These are phyloP conservation scores for Crithidia brevicula DNA, from an alignment of 208 protist species.

Conservation along the genomic window DNA sequence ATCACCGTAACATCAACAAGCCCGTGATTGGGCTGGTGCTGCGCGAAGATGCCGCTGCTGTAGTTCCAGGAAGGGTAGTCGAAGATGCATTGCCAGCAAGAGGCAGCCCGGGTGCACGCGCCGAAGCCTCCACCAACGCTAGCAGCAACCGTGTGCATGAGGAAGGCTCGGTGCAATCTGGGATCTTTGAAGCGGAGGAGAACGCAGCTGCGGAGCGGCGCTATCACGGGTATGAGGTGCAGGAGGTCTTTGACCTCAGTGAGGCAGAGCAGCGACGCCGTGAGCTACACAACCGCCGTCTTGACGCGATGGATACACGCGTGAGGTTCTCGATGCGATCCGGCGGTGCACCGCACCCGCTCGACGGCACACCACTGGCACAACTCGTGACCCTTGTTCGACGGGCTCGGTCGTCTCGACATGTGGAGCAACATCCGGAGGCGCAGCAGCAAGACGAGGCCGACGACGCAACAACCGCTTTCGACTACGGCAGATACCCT, in stretches of 20 bases:
- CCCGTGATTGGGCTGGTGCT: slow-evolving; percentile 8
- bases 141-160: background rate
- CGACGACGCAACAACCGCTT: background rate
- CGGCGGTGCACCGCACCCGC: background rate
- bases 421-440: background rate
- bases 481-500: background rate
- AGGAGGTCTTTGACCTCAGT: slow-evolving; percentile 16
- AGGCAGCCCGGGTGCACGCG: no score
- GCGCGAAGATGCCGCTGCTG: slow-evolving; percentile 1
- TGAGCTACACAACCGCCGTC: slow-evolving; percentile 15
- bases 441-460: background rate
- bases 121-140: background rate
- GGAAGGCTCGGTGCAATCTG: background rate
- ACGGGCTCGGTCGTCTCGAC: background rate
- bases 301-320: slow-evolving; percentile 4
- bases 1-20: slow-evolving; percentile 5
- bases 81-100: background rate
- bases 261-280: slow-evolving; percentile 10
- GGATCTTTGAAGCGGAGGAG: background rate
- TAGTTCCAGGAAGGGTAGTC: background rate
- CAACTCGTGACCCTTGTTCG: background rate
- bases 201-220: background rate
- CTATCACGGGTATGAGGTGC: background rate
- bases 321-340: slow-evolving; percentile 5
- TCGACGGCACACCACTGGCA: slow-evolving; percentile 20